These are phyloP conservation scores for Pythium folliculosum DNA, from an alignment of 352 stramenopile species.

Conservation along the genomic window DNA sequence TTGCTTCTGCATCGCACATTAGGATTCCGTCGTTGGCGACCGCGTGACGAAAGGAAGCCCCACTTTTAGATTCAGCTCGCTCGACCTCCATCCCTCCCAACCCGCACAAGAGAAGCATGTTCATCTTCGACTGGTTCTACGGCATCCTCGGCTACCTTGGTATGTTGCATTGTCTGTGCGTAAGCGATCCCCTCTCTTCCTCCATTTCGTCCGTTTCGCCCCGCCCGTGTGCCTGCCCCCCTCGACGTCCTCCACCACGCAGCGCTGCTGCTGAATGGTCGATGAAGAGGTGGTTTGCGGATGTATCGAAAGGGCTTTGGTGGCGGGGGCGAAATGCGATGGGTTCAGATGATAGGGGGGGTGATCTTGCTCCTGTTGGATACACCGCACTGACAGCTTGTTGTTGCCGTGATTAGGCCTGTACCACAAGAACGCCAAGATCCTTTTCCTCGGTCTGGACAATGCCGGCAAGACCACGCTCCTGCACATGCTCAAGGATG, in stretches of 20 bases:
- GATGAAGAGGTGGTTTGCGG: no score
- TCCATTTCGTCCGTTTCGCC: background rate
- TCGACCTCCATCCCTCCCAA: conserved; percentile 2
- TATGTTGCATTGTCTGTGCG: conserved; percentile 39
- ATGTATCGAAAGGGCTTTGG: background rate
- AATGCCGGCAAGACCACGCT: conserved; percentile 99
- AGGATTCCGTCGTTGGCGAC: conserved; percentile 17
- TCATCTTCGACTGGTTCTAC: conserved; percentile 97
- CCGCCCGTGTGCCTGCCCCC: background rate
- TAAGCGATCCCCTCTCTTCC: background rate
- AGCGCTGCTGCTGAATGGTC: background rate
- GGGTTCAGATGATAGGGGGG: background rate
- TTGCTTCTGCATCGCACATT: conserved; percentile 24
- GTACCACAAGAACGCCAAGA: conserved; percentile 99
- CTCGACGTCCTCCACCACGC: background rate
- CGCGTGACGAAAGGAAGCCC: conserved; percentile 21
- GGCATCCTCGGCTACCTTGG: conserved; percentile 91
- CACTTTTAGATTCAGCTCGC: conserved; percentile 29
- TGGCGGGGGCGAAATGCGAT: background rate
- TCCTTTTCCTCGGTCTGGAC: conserved; percentile 99
- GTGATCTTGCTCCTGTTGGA: background rate
- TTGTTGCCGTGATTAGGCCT: conserved; percentile 83
- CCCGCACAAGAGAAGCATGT: conserved; percentile 61
- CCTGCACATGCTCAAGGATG: conserved; percentile 99
- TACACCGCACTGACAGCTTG: background rate